These are phyloP conservation scores for Syncephalastrum monosporum DNA, from an alignment of 371 early-diverging fungal genomes.

Conservation along the genomic window DNA sequence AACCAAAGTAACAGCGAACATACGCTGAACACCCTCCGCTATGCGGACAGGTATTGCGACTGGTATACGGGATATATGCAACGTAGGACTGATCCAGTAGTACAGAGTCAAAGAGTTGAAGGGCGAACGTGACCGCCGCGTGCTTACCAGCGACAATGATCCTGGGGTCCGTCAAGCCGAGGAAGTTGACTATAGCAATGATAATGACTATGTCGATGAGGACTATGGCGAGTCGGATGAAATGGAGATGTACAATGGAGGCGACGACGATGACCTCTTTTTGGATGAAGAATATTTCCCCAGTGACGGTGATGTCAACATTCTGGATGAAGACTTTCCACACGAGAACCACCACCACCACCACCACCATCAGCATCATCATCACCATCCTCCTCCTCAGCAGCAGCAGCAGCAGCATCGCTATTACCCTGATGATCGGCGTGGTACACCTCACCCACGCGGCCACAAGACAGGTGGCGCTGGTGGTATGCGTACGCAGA, in stretches of 20 bases:
- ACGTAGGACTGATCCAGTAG: not conserved
- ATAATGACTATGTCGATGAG: conserved; percentile 34
- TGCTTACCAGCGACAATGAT: conserved; percentile 4
- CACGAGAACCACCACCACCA: conserved; percentile 23
- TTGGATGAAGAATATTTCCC: conserved; percentile 33
- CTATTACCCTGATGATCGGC: not conserved
- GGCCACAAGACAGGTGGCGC: not conserved
- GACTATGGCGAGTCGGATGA: conserved; percentile 25
- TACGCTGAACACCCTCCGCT: conserved; percentile 97
- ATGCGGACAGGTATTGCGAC: conserved; percentile 82
- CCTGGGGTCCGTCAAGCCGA: not conserved
- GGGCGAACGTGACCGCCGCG: conserved; percentile 43
- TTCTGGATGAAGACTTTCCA: conserved; percentile 41
- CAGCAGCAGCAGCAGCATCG: conserved; percentile 1
- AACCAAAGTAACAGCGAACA: conserved; percentile 93
- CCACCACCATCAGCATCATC: not conserved
- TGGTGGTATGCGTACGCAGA: not conserved
- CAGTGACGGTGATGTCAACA: conserved; percentile 20
- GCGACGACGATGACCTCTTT: conserved; percentile 17
- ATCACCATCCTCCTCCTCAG: conserved; percentile 5
- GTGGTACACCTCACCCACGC: not conserved
- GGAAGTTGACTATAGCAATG: conserved; percentile 20
- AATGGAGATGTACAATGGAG: conserved; percentile 27
- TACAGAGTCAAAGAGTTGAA: conserved; percentile 83
- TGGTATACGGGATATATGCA: not conserved